A percentile compares a stretch with the other conserved stretches of the same genome.
Conservation (phyloP, 1,139 yeast species). For the Geotrichum europaeum region DNA sequence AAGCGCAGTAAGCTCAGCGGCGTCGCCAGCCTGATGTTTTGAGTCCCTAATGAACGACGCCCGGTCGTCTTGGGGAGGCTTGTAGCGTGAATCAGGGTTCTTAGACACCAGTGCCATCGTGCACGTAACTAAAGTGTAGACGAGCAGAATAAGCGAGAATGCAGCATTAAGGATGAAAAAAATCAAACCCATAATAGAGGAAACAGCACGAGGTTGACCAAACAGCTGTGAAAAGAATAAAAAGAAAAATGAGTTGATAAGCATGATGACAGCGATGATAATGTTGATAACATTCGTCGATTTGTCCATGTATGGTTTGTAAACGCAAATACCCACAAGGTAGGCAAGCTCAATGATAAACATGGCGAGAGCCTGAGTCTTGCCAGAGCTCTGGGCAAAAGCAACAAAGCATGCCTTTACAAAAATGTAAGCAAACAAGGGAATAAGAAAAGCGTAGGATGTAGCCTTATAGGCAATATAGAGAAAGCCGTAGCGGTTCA, state of each 20-base stretch:
- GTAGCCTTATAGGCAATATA: conserved; percentile 87
- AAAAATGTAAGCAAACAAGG: conserved; percentile 57
- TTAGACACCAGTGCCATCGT: conserved; percentile 75
- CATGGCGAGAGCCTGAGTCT: conserved; percentile 71
- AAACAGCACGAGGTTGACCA: conserved; percentile 78
- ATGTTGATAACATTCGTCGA: conserved; percentile 89
- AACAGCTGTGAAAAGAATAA: conserved; percentile 84
- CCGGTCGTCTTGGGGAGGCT: conserved; percentile 93
- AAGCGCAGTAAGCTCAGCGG: conserved; percentile 68
- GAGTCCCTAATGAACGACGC: conserved; percentile 68
- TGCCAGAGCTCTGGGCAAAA: conserved; percentile 72
- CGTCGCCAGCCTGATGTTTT: conserved; percentile 43
- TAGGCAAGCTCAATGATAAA: conserved; percentile 70
- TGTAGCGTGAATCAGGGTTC: conserved; percentile 91
- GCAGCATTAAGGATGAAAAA: conserved; percentile 85
- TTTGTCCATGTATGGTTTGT: conserved; percentile 87
- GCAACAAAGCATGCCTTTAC: conserved; percentile 81
- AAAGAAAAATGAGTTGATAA: conserved; percentile 78
- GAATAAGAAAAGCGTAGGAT: conserved; percentile 69
- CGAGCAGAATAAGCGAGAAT: conserved; percentile 73
- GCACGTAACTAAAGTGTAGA: conserved; percentile 73
- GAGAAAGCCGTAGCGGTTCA: conserved; percentile 85
- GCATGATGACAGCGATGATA: conserved; percentile 66
- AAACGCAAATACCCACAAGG: conserved; percentile 57
- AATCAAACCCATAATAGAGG: conserved; percentile 88